A percentile compares a stretch with the other conserved stretches of the same genome.
Evolutionary conservation across 257 asterid genomes (phyloP).

Genomic region (Verbena officinalis): DNA sequence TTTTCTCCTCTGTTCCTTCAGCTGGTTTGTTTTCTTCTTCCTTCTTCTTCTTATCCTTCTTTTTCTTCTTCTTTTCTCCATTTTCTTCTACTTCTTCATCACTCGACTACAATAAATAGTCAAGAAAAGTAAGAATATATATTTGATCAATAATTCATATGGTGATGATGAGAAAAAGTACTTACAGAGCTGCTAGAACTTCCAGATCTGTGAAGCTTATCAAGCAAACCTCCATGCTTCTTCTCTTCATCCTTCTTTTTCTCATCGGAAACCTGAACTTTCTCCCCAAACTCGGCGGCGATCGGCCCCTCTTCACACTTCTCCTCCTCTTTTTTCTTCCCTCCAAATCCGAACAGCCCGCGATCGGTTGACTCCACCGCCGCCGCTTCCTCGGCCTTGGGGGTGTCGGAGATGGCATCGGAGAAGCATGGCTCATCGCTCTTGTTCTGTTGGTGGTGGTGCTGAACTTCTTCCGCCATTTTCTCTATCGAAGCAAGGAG

Average conservation of each 20-base stretch:
- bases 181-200: conserved; percentile 77
- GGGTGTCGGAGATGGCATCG: conserved; percentile 11
- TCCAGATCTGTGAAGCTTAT: conserved; percentile 55
- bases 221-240: conserved; percentile 39
- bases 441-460: conserved; percentile 30
- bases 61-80: conserved; percentile 63
- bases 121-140: background rate
- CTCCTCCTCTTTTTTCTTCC: conserved; percentile 53
- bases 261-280: conserved; percentile 49
- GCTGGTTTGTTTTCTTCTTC: conserved; percentile 39
- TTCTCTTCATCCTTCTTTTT: conserved; percentile 38
- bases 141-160: no score
- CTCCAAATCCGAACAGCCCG: conserved; percentile 55
- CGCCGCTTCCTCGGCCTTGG: conserved; percentile 29
- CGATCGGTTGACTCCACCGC: conserved; percentile 48
- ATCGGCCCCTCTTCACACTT: conserved; percentile 39
- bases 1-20: conserved; percentile 54
- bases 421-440: conserved; percentile 20
- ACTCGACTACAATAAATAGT: conserved; percentile 52
- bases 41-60: conserved; percentile 56
- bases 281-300: conserved; percentile 47
- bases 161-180: conserved; percentile 5
- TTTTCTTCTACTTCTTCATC: conserved; percentile 63
- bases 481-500: background rate
- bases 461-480: conserved; percentile 53